Evolutionary conservation across 2,329 filamentous ascomycete genomes (phyloP).

Genomic region (Xylaria sp.): DNA sequence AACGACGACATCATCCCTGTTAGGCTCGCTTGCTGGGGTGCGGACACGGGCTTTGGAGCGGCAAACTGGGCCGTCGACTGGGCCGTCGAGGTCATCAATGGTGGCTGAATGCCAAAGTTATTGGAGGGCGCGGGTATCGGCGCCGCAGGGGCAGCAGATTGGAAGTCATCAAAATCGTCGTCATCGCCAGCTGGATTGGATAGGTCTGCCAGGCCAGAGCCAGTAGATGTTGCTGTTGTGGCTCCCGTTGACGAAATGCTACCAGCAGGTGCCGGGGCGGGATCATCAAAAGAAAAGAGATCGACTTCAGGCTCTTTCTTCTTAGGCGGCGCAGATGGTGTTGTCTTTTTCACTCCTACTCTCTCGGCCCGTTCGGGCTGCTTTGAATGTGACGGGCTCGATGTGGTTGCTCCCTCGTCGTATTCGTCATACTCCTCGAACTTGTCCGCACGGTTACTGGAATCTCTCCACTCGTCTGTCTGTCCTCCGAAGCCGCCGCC

Average conservation of each 20-base stretch:
- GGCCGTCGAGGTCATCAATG: conserved; percentile 63
- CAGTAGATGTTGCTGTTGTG: conserved; percentile 59
- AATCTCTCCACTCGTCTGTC: conserved; percentile 75
- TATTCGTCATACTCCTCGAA: conserved; percentile 99
- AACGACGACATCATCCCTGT: conserved; percentile 86
- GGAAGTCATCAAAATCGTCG: conserved; percentile 98
- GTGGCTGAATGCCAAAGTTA: conserved; percentile 57
- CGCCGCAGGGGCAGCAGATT: conserved; percentile 78
- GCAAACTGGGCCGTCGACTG: conserved; percentile 75
- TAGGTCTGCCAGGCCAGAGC: conserved; percentile 60
- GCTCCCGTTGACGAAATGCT: conserved; percentile 53
- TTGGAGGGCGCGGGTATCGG: conserved; percentile 58
- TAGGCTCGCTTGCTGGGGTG: conserved; percentile 81
- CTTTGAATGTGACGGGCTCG: conserved; percentile 64
- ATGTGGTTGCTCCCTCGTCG: conserved; percentile 75
- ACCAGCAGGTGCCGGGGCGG: conserved; percentile 60
- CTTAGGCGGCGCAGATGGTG: conserved; percentile 70
- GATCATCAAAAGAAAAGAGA: conserved; percentile 91
- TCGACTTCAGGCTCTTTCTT: conserved; percentile 91
- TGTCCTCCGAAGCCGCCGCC: conserved; percentile 92
- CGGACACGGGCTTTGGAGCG: conserved; percentile 86
- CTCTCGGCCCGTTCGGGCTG: conserved; percentile 58
- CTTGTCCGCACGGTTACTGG: conserved; percentile 72
- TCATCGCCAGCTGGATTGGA: conserved; percentile 69
- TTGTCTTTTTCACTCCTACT: conserved; percentile 64